phyloP scores from a whole-genome alignment of 371 early-diverging fungal species.

The Basidiobolus heterosporus region DNA sequence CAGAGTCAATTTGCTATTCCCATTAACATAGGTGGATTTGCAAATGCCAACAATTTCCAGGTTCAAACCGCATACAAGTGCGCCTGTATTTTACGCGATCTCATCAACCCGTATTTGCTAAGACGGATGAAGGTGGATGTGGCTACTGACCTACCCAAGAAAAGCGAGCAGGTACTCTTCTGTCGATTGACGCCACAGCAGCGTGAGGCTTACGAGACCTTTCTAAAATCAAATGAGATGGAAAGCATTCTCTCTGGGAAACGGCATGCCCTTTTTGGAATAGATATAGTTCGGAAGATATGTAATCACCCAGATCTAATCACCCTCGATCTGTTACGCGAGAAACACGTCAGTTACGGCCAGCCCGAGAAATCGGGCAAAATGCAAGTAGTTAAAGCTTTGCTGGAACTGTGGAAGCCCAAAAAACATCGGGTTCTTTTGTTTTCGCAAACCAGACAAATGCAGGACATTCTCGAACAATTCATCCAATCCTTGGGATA shows the following conservation, averaged over 20 bases:
- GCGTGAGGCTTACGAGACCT: constrained; percentile 54
- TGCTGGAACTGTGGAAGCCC: constrained; percentile 73
- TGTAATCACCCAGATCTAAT: constrained; percentile 91
- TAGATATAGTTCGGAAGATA: constrained; percentile 89
- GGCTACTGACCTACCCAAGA: constrained; percentile 77
- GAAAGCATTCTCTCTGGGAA: constrained; percentile 65
- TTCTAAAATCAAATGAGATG: constrained; percentile 52
- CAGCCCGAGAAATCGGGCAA: constrained; percentile 61
- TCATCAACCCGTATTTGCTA: constrained; percentile 87
- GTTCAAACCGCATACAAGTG: constrained; percentile 87
- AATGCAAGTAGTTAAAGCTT: constrained; percentile 65
- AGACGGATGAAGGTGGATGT: constrained; percentile 90
- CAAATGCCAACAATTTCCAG: constrained; percentile 69
- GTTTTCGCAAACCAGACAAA: constrained; percentile 91
- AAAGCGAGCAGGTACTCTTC: constrained; percentile 84
- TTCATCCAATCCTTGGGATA: constrained; percentile 31
- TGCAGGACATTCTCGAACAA: constrained; percentile 85
- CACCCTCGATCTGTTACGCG: constrained; percentile 14
- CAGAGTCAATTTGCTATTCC: constrained; percentile 80
- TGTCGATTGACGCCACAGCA: constrained; percentile 77
- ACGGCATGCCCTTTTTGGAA: constrained; percentile 72
- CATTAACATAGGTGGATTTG: constrained; percentile 83
- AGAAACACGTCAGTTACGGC: constrained; percentile 43
- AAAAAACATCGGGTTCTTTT: constrained; percentile 79
- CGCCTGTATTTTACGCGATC: constrained; percentile 72